These are phyloP conservation scores for Phytophthora vignae DNA, from an alignment of 352 stramenopile genomes.

Conservation along the genomic window DNA sequence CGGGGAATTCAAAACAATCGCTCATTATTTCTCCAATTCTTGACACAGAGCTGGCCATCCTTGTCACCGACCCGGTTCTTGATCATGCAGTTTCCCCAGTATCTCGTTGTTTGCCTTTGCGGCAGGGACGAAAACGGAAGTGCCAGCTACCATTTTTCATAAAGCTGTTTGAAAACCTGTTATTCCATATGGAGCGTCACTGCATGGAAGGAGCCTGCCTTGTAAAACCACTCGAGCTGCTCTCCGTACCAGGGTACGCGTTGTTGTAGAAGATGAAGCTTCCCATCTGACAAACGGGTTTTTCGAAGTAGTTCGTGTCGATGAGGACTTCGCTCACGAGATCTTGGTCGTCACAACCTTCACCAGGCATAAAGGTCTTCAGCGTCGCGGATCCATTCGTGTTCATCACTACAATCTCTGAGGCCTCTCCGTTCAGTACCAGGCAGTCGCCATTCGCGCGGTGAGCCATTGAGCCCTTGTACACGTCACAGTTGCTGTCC, in stretches of 20 bases:
- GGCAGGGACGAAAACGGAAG: not conserved
- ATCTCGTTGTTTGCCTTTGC: too few relatives aligned
- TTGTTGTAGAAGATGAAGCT: conserved; percentile 2
- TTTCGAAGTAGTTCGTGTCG: not conserved
- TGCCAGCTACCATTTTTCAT: not conserved
- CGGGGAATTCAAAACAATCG: too few relatives aligned
- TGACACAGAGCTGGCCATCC: not conserved
- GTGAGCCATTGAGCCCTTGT: not conserved
- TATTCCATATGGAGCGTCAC: not conserved
- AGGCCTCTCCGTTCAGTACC: not conserved
- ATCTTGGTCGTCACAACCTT: not conserved
- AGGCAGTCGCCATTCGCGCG: not conserved
- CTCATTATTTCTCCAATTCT: not conserved
- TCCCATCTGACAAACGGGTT: not conserved
- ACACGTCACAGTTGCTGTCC: not conserved
- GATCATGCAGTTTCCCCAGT: too few relatives aligned
- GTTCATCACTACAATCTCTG: not conserved
- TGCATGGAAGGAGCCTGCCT: not conserved
- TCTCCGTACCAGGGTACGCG: not conserved
- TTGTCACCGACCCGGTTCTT: too few relatives aligned
- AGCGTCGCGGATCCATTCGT: not conserved
- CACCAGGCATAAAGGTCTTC: not conserved
- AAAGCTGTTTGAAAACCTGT: not conserved
- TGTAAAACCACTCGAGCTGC: not conserved
- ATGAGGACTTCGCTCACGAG: not conserved